Evolutionary conservation across 768 basidiomycete genomes (phyloP).

Genomic region (Phylloporus rhodoxanthus): DNA sequence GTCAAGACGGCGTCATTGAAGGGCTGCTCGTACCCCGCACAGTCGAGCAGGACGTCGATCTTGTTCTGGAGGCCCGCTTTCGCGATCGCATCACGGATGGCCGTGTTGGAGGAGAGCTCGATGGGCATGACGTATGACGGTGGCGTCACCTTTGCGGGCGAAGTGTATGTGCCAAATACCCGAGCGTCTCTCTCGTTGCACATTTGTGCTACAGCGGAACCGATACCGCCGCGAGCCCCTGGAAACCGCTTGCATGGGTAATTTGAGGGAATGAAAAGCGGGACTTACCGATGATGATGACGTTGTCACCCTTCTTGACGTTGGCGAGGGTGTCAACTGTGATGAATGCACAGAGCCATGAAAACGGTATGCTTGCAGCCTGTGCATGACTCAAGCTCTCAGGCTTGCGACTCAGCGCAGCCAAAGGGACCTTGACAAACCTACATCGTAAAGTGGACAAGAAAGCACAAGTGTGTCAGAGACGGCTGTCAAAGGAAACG

Average conservation of each 20-base stretch:
- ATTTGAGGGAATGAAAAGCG: background rate
- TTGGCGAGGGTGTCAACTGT: slow-evolving; percentile 31
- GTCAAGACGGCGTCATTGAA: slow-evolving; percentile 32
- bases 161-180: slow-evolving; percentile 32
- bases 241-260: background rate
- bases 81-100: slow-evolving; percentile 29
- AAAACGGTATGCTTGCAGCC: slow-evolving; percentile 31
- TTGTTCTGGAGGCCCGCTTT: slow-evolving; percentile 23
- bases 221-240: slow-evolving; percentile 33
- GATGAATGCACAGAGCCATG: slow-evolving; percentile 35
- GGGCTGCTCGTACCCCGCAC: slow-evolving; percentile 29
- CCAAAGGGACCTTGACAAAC: slow-evolving; percentile 26
- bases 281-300: slow-evolving; percentile 28
- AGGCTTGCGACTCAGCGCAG: slow-evolving; percentile 29
- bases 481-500: background rate
- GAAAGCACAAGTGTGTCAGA: background rate
- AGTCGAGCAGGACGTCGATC: slow-evolving; percentile 31
- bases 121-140: slow-evolving; percentile 30
- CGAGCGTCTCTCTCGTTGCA: slow-evolving; percentile 29
- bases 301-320: slow-evolving; percentile 30
- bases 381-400: slow-evolving; percentile 17
- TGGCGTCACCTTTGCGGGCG: slow-evolving; percentile 18
- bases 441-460: slow-evolving; percentile 4
- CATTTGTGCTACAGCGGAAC: slow-evolving; percentile 30
- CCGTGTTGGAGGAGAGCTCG: slow-evolving; percentile 25